phyloP scores from a whole-genome alignment of 306 rosid species.

The Acacia confusa region DNA sequence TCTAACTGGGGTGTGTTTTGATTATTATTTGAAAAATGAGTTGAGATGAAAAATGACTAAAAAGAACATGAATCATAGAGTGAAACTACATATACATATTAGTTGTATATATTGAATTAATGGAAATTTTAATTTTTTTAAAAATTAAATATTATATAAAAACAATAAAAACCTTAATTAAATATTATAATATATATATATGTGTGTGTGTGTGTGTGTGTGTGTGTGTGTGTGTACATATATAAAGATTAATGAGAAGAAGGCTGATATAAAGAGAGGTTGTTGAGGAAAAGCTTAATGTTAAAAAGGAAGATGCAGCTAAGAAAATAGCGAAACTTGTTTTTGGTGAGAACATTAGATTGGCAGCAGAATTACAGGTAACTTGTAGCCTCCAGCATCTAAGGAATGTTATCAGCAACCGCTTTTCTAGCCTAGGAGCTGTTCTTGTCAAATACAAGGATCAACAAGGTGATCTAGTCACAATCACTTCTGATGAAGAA shows the following conservation, averaged over 20 bases:
- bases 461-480: conserved; percentile 86
- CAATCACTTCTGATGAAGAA: conserved; percentile 80
- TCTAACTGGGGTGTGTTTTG: no score
- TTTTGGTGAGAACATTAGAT: conserved; percentile 87
- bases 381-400: conserved; percentile 74
- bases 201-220: no score
- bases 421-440: conserved; percentile 67
- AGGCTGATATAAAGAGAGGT: conserved; percentile 67
- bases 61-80: no score
- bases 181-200: no score
- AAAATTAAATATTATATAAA: no score
- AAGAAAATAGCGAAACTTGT: conserved; percentile 72
- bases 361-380: conserved; percentile 70
- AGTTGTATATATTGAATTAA: no score
- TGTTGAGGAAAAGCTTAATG: conserved; percentile 56
- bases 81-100: no score
- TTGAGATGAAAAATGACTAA: no score
- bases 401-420: conserved; percentile 59
- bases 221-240: no score
- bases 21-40: no score
- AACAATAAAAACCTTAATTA: no score
- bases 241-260: conserved; percentile 47
- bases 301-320: conserved; percentile 43
- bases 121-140: no score
- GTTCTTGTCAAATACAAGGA: conserved; percentile 85